phyloP scores from a whole-genome alignment of 768 basidiomycete genomes.

The Rickenella mellea region DNA sequence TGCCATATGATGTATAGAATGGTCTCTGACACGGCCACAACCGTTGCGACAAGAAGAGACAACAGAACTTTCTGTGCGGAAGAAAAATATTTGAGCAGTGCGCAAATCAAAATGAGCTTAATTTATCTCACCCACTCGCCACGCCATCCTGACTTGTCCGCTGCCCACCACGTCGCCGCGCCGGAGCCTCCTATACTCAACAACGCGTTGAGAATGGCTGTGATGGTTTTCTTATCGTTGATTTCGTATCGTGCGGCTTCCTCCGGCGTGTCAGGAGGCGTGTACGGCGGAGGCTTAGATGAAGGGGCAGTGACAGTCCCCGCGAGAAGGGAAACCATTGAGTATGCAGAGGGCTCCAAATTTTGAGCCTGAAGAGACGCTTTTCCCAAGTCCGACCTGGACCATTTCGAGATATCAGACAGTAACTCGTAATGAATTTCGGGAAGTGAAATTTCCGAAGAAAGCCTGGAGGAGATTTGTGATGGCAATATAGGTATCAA shows the following conservation, averaged over 20 bases:
- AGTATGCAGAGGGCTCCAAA: constrained; percentile 46
- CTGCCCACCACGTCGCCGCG: constrained; percentile 65
- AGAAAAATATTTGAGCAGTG: constrained; percentile 1
- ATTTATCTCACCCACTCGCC: constrained; percentile 69
- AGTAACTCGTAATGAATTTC: constrained; percentile 57
- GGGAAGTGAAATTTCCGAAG: constrained; percentile 12
- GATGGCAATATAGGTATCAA: constrained; percentile 37
- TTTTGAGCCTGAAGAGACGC: constrained; percentile 29
- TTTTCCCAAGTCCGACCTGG: constrained; percentile 42
- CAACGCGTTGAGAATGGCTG: constrained; percentile 60
- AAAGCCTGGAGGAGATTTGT: constrained; percentile 32
- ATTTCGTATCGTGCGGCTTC: constrained; percentile 34
- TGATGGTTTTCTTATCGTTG: constrained; percentile 57
- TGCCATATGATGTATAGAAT: constrained; percentile 69
- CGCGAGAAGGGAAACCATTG: constrained; percentile 68
- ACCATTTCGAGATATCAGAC: constrained; percentile 56
- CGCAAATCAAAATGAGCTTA: constrained; percentile 1
- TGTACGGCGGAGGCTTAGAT: constrained; percentile 50
- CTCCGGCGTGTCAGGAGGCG: constrained; percentile 36
- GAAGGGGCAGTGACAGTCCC: constrained; percentile 74
- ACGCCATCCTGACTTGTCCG: constrained; percentile 51
- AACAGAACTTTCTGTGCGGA: constrained; percentile 39
- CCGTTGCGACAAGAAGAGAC: constrained; percentile 45
- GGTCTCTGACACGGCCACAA: constrained; percentile 66
- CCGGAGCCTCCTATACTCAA: constrained; percentile 62